Percentiles rank a stretch among this genome's conserved stretches.
These are phyloP conservation scores for Phytophthora uliginosa DNA, from an alignment of 352 stramenopile species.

Conservation along the genomic window DNA sequence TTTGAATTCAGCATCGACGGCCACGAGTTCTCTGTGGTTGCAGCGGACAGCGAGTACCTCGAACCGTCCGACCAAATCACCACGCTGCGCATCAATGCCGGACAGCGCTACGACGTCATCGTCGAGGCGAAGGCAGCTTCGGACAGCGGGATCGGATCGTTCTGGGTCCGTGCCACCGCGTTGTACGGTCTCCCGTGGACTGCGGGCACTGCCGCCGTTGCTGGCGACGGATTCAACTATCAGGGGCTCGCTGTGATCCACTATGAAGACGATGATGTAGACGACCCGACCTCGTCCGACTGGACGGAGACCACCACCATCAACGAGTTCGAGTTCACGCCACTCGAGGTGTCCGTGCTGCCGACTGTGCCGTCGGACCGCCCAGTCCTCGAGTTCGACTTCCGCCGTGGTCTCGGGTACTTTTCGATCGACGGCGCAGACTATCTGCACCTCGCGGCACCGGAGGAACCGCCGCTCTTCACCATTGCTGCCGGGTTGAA, in stretches of 20 bases:
- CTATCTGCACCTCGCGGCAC: constrained; percentile 23
- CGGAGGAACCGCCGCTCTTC: constrained; percentile 31
- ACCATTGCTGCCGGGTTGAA: constrained; percentile 27
- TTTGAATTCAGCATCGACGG: constrained; percentile 47
- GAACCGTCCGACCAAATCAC: constrained; percentile 40
- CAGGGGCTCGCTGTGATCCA: constrained; percentile 30
- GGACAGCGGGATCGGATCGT: constrained; percentile 17
- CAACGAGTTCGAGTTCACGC: constrained; percentile 36
- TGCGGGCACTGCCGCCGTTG: constrained; percentile 10
- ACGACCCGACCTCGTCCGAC: constrained; percentile 23
- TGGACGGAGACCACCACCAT: constrained; percentile 28
- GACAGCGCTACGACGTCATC: constrained; percentile 43
- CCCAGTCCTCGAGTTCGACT: constrained; percentile 37
- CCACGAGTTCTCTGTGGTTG: constrained; percentile 39
- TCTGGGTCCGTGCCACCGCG: constrained; percentile 37
- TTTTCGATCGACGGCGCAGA: constrained; percentile 31
- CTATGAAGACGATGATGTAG: constrained; percentile 18
- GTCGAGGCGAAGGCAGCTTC: constrained; percentile 28
- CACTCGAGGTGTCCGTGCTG: constrained; percentile 10
- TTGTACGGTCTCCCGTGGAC: constrained; percentile 39
- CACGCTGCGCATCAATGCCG: constrained; percentile 37
- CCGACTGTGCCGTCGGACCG: constrained; percentile 26
- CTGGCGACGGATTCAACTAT: constrained; percentile 36
- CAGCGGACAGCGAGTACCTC: constrained; percentile 35
- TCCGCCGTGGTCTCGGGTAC: constrained; percentile 21